Evolutionary conservation across 2,329 filamentous ascomycete species (phyloP).

Genomic region (Grosmannia clavigera): DNA sequence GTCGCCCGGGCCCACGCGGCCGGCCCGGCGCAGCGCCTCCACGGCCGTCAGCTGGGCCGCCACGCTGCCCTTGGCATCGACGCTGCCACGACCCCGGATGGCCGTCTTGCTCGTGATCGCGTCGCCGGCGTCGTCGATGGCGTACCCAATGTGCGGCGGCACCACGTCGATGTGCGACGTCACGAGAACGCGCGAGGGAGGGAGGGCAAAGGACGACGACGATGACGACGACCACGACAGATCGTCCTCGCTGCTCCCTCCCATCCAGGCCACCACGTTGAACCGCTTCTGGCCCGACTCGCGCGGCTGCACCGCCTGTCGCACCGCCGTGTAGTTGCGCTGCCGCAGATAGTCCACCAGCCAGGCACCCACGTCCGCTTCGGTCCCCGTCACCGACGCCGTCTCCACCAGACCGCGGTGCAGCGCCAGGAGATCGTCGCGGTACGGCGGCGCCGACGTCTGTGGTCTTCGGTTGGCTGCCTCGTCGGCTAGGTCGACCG

Average conservation of each 20-base stretch:
- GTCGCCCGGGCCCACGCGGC: conserved; percentile 21
- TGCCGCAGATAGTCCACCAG: conserved; percentile 52
- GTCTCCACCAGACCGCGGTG: conserved; percentile 66
- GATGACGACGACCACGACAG: no score
- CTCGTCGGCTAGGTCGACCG: no score
- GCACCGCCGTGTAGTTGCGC: conserved; percentile 29
- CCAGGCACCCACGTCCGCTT: conserved; percentile 55
- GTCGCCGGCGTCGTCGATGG: conserved; percentile 32
- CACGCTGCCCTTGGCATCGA: conserved; percentile 59
- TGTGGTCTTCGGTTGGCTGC: no score
- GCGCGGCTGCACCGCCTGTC: conserved; percentile 26
- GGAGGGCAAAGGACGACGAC: neutral
- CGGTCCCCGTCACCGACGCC: conserved; percentile 58
- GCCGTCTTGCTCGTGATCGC: conserved; percentile 28
- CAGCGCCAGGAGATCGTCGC: conserved; percentile 49
- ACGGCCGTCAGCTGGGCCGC: conserved; percentile 64
- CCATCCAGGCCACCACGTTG: conserved; percentile 63
- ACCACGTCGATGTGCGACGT: conserved; percentile 76
- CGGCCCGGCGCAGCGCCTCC: conserved; percentile 34
- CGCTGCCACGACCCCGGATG: conserved; percentile 62
- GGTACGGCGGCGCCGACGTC: conserved; percentile 21
- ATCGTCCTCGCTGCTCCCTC: conserved; percentile 24
- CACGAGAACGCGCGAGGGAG: conserved; percentile 45
- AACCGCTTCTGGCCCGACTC: conserved; percentile 34
- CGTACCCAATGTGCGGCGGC: conserved; percentile 60